Evolutionary conservation across 2,329 filamentous ascomycete species (phyloP).

Genomic region (Didymella keratinophila): DNA sequence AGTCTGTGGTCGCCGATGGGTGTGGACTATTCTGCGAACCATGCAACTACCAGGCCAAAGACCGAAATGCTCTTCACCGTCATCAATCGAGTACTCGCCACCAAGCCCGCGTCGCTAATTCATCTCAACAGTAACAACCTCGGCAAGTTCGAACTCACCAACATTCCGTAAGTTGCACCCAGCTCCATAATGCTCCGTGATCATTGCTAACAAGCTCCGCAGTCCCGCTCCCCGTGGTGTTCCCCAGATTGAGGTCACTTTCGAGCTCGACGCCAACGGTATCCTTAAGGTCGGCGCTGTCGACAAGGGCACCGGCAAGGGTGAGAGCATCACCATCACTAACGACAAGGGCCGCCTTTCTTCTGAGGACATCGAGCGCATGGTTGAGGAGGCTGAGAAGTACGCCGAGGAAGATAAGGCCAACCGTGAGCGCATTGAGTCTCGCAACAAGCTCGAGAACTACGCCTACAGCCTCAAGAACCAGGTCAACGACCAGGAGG

Average conservation of each 20-base stretch:
- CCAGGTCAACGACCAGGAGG: constrained; percentile 96
- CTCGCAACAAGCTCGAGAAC: constrained; percentile 97
- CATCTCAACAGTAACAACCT: constrained; percentile 71
- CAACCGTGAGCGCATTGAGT: constrained; percentile 94
- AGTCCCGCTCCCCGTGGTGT: constrained; percentile 88
- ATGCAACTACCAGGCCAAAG: no score
- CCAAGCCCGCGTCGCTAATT: no score
- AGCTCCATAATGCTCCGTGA: background rate
- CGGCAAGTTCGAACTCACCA: constrained; percentile 97
- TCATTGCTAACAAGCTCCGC: constrained; percentile 25
- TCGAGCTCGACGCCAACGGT: constrained; percentile 97
- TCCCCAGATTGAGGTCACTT: constrained; percentile 97
- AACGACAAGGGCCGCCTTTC: constrained; percentile 99
- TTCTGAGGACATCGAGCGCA: constrained; percentile 97
- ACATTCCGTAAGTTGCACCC: constrained; percentile 70
- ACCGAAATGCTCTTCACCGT: no score
- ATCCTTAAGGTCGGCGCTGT: constrained; percentile 95
- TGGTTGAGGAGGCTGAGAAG: constrained; percentile 98
- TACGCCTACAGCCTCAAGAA: constrained; percentile 99
- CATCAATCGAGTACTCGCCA: no score
- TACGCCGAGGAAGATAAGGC: constrained; percentile 99
- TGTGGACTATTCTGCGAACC: no score
- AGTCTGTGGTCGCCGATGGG: no score
- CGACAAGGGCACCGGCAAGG: constrained; percentile 98
- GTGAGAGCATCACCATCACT: constrained; percentile 97